phyloP scores from a whole-genome alignment of 176 grass and related monocot genomes.

The maize (Zea mays) region Zm-B73-REFERENCE-NAM-5.0 NC_050097.1:22975001-22975500 shows the following conservation, averaged over 20 bases:
- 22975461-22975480: no score
- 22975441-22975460: no score
- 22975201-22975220: no score
- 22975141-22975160: no score
- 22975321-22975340: neutral
- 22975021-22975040: neutral
- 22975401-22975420: no score
- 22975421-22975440: no score
- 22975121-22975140: neutral
- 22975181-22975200: no score
- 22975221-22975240: neutral
- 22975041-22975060: no score
- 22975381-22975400: neutral
- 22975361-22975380: neutral
- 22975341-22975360: neutral
- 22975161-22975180: no score
- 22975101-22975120: slow-evolving; percentile 22
- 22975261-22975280: neutral
- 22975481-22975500: no score
- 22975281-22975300: slow-evolving; percentile 45
- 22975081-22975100: neutral
- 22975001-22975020: neutral
- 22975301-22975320: slow-evolving; percentile 23
- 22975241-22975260: neutral
- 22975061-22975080: no score